These are phyloP conservation scores for Debaryomyces tyrocola DNA, from an alignment of 805 yeast genomes.

Conservation along the genomic window DNA sequence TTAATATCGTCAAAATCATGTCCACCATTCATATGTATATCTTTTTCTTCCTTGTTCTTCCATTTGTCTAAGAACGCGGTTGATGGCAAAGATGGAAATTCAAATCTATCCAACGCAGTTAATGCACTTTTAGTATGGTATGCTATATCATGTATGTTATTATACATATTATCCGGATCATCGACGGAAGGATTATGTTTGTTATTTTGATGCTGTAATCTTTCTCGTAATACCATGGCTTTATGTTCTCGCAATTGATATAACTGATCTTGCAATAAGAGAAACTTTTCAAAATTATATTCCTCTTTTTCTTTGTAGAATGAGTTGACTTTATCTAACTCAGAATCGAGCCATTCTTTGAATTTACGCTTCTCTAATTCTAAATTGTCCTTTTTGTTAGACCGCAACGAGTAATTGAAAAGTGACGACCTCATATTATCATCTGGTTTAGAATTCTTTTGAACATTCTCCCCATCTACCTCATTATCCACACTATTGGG, in stretches of 20 bases:
- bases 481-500: neutral
- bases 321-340: constrained; percentile 56
- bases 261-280: constrained; percentile 67
- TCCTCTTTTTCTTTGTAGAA: constrained; percentile 64
- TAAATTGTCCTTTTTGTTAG: constrained; percentile 19
- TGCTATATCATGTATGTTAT: constrained; percentile 29
- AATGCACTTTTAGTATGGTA: constrained; percentile 25
- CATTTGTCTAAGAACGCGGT: constrained; percentile 25
- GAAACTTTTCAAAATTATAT: constrained; percentile 57
- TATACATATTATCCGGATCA: constrained; percentile 12
- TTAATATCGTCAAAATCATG: constrained; percentile 25
- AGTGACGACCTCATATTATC: constrained; percentile 16
- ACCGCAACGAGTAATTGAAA: constrained; percentile 19
- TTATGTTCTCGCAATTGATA: constrained; percentile 60
- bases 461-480: neutral
- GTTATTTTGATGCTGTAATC: neutral
- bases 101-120: constrained; percentile 27
- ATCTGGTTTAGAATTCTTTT: neutral
- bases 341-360: constrained; percentile 63
- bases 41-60: constrained; percentile 4
- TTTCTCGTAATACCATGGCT: constrained; percentile 6
- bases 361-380: constrained; percentile 50
- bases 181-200: neutral
- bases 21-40: constrained; percentile 11
- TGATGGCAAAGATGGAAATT: constrained; percentile 44